A percentile compares a stretch with the other conserved stretches of the same genome.
Conservation (phyloP, 176 grass and related monocot species). For the Musa troglodytarum region DNA sequence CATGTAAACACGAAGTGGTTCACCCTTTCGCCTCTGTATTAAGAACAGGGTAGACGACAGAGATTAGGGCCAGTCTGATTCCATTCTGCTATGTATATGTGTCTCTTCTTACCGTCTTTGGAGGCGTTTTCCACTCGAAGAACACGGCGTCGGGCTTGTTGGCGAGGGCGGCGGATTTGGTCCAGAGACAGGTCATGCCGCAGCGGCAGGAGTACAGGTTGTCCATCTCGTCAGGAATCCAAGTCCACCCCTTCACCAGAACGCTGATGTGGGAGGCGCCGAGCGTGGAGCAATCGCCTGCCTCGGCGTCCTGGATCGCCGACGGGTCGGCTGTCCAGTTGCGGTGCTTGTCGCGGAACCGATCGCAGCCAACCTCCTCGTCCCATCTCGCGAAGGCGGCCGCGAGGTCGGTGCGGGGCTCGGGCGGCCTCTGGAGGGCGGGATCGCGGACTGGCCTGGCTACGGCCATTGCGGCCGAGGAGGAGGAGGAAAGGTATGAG, state of each 20-base stretch:
- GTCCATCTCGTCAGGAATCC: constrained; percentile 81
- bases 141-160: constrained; percentile 71
- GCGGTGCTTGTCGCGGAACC: constrained; percentile 43
- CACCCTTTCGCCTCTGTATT: constrained; percentile 63
- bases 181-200: constrained; percentile 70
- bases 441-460: too few species aligned
- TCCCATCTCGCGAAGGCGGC: constrained; percentile 42
- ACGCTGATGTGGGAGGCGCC: constrained; percentile 45
- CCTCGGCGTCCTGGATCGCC: constrained; percentile 12
- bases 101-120: constrained; percentile 34
- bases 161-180: constrained; percentile 49
- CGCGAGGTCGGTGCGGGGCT: background rate
- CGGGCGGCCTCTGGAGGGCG: too few species aligned
- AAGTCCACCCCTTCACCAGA: constrained; percentile 81
- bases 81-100: too few species aligned
- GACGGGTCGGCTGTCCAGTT: background rate
- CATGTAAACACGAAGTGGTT: constrained; percentile 73
- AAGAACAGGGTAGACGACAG: background rate
- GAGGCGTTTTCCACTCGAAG: constrained; percentile 59
- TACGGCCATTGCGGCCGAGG: background rate
- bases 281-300: constrained; percentile 14
- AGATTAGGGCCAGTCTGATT: background rate
- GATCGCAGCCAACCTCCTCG: constrained; percentile 45
- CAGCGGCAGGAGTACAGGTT: constrained; percentile 74
- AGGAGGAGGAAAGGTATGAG: background rate